Conservation (phyloP, 495 filamentous ascomycete genomes). For the Talaromyces trachyspermus region DNA sequence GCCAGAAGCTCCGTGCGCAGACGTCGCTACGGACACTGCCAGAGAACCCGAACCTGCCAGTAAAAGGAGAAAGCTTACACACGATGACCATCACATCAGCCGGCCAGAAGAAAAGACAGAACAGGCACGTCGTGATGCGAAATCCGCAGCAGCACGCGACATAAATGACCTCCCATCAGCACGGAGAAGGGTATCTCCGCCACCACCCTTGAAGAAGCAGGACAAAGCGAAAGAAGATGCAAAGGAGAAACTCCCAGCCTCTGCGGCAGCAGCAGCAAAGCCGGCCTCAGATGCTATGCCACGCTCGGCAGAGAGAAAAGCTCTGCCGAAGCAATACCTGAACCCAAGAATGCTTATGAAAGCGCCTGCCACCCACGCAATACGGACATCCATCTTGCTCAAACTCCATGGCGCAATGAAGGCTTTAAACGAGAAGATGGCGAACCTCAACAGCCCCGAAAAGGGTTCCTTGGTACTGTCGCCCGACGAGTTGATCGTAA, state of each 20-base stretch:
- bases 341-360: constrained; percentile 75
- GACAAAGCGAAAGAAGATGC: constrained; percentile 18
- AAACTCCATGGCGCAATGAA: constrained; percentile 67
- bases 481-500: constrained; percentile 62
- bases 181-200: constrained; percentile 33
- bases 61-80: constrained; percentile 6
- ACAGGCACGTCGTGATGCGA: neutral
- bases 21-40: neutral
- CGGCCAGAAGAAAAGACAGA: neutral
- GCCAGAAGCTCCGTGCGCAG: neutral
- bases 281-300: constrained; percentile 4
- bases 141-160: neutral
- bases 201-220: constrained; percentile 23
- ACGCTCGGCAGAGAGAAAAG: constrained; percentile 25
- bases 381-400: constrained; percentile 58
- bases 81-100: neutral
- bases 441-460: constrained; percentile 41
- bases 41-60: neutral
- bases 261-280: constrained; percentile 7
- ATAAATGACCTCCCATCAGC: constrained; percentile 15
- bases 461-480: constrained; percentile 55
- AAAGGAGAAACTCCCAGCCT: constrained; percentile 10
- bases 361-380: constrained; percentile 62
- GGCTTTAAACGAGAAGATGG: constrained; percentile 56
- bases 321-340: constrained; percentile 46